Evolutionary conservation across 495 filamentous ascomycete species (phyloP), one percentile per base, ranked within the genome.

Genomic region (Podospora appendiculata): DNA sequence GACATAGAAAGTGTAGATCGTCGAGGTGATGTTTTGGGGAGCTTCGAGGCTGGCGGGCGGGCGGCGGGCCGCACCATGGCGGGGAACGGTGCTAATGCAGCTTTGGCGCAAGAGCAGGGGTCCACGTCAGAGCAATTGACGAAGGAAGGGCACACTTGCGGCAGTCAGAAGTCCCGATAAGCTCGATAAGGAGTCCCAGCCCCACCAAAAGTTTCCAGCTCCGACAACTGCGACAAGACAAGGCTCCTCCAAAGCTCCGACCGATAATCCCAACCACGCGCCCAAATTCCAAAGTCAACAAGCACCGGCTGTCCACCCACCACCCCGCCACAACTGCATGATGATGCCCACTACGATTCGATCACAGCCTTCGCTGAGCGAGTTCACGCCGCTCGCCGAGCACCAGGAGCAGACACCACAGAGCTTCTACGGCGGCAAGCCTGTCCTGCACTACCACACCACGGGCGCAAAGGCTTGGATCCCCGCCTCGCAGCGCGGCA

Each of bases 351-450:
- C 68, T 10, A 68, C 66, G 8, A 73, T 76, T 32, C 66, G 70
- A 18, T 62, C 58, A 1, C 66, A 72, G 32, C 72, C 73, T 16
- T 63, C 68, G 32, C 59, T 69, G 18, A 48, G 60, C 40, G 74
- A 77, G 52, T 96, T 89, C 74, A 86, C 81, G 25, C 76, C 83
- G 9, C 79, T 98, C 42, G 72, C 79, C 14, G 83, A 86, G 50
- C 88, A 95, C 69, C 89, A 95, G 64, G 82, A 85, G 32, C 83
- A 84, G 54, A 98, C 93, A 8, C 93, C 93, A 0, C 67, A 73
- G 46, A 90, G 85, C 32, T 98, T 97, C 78, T 85, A 83, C 68
- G 77, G 78, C 61, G 85, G 81, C 9, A 87, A 85, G 50, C 82
- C 91, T 11, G 78, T 98, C 34, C 81, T 97, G 0, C 78, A 96